Conservation (phyloP, 176 grass and related monocot species). For the Phoenix dactylifera region DNA sequence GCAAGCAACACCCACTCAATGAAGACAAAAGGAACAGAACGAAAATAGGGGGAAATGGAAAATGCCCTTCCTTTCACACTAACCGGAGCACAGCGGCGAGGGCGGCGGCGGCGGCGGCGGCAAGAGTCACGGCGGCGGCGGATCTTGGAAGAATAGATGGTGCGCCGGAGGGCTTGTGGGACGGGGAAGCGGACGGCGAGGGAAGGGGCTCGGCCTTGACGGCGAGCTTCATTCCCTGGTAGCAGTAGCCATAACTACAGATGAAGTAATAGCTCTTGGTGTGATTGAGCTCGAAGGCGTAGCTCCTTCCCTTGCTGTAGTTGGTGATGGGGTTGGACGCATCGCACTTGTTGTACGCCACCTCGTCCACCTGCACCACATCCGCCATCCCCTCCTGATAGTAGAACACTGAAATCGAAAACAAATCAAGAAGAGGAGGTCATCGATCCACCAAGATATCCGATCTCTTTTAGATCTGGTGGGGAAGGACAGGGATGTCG, state of each 20-base stretch:
- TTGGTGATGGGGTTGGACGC: conserved; percentile 29
- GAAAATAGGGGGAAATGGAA: too few species aligned
- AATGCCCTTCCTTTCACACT: too few species aligned
- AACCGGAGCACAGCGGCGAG: too few species aligned
- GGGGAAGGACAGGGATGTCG: background rate
- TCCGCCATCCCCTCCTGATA: conserved; percentile 45
- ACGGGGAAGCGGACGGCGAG: conserved; percentile 5
- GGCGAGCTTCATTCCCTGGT: conserved; percentile 52
- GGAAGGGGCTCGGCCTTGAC: conserved; percentile 26
- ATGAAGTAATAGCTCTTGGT: conserved; percentile 63
- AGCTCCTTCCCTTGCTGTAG: conserved; percentile 41
- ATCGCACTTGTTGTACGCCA: conserved; percentile 47
- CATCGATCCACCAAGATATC: too few species aligned
- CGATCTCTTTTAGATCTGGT: too few species aligned
- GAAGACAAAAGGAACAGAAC: too few species aligned
- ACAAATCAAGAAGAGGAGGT: too few species aligned
- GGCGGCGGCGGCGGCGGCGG: background rate
- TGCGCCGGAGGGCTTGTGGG: background rate
- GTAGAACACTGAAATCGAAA: conserved; percentile 35
- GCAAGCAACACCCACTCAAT: too few species aligned
- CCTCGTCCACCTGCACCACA: conserved; percentile 57
- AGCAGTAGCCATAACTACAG: conserved; percentile 73
- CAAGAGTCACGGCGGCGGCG: background rate
- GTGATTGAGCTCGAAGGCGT: conserved; percentile 41
- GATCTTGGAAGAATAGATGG: too few species aligned